phyloP scores from a whole-genome alignment of 495 filamentous ascomycete genomes.

The Hypomontagnella submonticulosa region DNA sequence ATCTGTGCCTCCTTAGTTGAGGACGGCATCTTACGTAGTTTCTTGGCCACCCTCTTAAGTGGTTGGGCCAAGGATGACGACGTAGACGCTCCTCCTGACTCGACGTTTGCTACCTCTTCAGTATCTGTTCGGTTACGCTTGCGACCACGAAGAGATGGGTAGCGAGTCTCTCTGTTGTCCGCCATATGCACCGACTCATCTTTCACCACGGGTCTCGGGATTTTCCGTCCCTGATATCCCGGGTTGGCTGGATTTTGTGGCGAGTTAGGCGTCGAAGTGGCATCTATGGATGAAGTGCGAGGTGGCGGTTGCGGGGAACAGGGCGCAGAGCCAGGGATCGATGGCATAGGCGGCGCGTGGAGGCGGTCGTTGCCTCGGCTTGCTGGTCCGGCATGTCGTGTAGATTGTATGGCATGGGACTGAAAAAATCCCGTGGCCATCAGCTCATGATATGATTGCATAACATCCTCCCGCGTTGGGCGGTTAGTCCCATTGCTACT shows the following conservation, averaged over 20 bases:
- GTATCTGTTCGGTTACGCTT: conserved; percentile 39
- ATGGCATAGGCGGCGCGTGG: conserved; percentile 35
- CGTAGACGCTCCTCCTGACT: conserved; percentile 14
- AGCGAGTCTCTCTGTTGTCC: conserved; percentile 26
- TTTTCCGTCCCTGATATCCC: conserved; percentile 11
- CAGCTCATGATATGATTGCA: conserved; percentile 58
- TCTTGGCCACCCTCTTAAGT: conserved; percentile 49
- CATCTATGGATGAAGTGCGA: conserved; percentile 32
- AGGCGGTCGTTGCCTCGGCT: conserved; percentile 23
- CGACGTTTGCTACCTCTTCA: conserved; percentile 16
- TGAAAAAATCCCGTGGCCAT: conserved; percentile 61
- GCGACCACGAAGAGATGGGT: conserved; percentile 35
- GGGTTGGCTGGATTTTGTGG: conserved; percentile 17
- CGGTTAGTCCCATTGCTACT: conserved; percentile 36
- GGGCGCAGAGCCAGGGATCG: conserved; percentile 30
- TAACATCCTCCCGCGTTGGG: conserved; percentile 57
- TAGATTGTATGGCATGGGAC: conserved; percentile 59
- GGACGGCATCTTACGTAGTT: conserved; percentile 40
- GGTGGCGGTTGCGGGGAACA: conserved; percentile 30
- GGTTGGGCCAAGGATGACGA: conserved; percentile 43
- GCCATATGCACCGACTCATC: conserved; percentile 13
- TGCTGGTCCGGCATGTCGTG: conserved; percentile 49
- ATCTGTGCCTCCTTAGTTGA: conserved; percentile 28
- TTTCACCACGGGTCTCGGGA: conserved; percentile 6
- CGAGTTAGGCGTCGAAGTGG: conserved; percentile 18